Evolutionary conservation across 2,329 filamentous ascomycete species (phyloP).

Genomic region (Aspergillus floridensis): DNA sequence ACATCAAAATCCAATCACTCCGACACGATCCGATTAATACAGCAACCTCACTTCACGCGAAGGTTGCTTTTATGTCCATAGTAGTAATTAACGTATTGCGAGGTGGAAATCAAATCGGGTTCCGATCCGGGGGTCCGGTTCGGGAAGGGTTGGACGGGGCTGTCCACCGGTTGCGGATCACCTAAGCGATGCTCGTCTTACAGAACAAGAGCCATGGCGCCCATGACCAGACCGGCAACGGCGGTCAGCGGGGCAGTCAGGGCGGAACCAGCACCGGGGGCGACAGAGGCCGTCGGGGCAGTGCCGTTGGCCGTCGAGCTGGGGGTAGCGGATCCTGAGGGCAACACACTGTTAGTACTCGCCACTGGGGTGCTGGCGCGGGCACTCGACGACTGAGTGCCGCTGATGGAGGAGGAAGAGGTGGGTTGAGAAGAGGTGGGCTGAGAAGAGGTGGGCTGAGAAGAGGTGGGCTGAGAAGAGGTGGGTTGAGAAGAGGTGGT

Average conservation of each 20-base stretch:
- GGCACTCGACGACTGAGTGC: not conserved
- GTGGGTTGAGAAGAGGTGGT: constrained; percentile 6
- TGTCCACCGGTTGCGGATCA: too few species aligned
- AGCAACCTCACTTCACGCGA: too few species aligned
- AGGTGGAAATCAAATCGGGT: too few species aligned
- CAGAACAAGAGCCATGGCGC: constrained; percentile 17
- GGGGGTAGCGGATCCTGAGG: not conserved
- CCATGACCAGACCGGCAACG: constrained; percentile 22
- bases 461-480: constrained; percentile 5
- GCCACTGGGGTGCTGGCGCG: constrained; percentile 10
- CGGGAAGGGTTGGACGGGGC: too few species aligned
- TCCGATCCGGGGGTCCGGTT: too few species aligned
- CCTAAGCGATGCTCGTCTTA: not conserved
- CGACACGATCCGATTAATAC: too few species aligned
- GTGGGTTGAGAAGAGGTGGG: not conserved
- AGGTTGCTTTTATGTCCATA: not conserved
- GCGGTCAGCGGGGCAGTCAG: constrained; percentile 15
- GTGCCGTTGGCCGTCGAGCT: constrained; percentile 8
- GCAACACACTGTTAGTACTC: constrained; percentile 12
- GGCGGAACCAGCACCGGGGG: constrained; percentile 12
- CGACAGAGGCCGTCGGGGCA: not conserved
- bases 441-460: not conserved
- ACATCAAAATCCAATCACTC: too few species aligned
- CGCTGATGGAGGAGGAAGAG: not conserved
- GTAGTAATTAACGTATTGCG: not conserved